These are phyloP conservation scores for Lathyrus oleraceus DNA, from an alignment of 306 rosid species.

Conservation along the genomic window DNA sequence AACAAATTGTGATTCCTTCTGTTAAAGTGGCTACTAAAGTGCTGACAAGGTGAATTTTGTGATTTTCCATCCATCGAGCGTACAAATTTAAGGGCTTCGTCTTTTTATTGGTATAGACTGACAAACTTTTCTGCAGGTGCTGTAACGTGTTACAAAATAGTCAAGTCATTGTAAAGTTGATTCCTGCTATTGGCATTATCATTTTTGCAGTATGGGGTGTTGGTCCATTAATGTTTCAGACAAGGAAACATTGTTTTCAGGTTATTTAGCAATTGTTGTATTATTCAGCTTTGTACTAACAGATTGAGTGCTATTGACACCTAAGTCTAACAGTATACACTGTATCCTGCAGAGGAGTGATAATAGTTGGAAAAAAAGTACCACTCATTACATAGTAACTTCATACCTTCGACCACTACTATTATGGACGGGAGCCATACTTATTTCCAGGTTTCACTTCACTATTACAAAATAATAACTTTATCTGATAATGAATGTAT, in stretches of 20 bases:
- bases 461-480: conserved; percentile 28
- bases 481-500: conserved; percentile 8
- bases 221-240: conserved; percentile 63
- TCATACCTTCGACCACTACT: conserved; percentile 80
- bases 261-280: conserved; percentile 40
- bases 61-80: conserved; percentile 10
- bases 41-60: conserved; percentile 58
- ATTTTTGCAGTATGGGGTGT: conserved; percentile 86
- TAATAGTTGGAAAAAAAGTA: conserved; percentile 83
- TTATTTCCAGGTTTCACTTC: conserved; percentile 80
- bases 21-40: conserved; percentile 53
- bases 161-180: conserved; percentile 61
- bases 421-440: conserved; percentile 82
- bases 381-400: conserved; percentile 56
- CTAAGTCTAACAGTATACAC: conserved; percentile 25
- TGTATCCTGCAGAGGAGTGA: conserved; percentile 68
- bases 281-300: conserved; percentile 31
- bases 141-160: conserved; percentile 59
- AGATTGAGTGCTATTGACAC: conserved; percentile 14
- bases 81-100: conserved; percentile 20
- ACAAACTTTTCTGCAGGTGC: conserved; percentile 54
- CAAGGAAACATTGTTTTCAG: conserved; percentile 59
- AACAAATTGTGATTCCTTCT: conserved; percentile 45
- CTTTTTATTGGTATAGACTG: conserved; percentile 10
- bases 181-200: conserved; percentile 66